Conservation (phyloP, 441 rosid species). For the Francoa sonchifolia region DNA sequence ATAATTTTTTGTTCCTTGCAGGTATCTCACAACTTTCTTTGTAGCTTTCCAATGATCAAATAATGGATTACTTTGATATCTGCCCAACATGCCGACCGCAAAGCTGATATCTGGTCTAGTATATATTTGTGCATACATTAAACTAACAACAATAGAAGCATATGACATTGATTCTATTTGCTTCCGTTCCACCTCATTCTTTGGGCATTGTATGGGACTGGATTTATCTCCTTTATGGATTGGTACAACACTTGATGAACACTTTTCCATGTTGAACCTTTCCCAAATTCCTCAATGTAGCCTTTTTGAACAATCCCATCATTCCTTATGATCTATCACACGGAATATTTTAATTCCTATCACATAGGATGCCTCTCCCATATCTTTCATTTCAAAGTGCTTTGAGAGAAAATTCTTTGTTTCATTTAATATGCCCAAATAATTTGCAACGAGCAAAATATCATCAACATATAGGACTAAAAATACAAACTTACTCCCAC, state of each 20-base stretch:
- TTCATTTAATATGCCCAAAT: not conserved
- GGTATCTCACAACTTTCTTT: conserved; percentile 1
- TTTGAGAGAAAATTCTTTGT: not conserved
- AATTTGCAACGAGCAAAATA: not conserved
- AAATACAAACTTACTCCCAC: not conserved
- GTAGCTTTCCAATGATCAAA: not conserved
- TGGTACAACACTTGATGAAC: not conserved
- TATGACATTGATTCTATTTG: not conserved
- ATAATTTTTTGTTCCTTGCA: not conserved
- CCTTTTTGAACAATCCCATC: not conserved
- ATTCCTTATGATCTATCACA: not conserved
- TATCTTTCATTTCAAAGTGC: not conserved
- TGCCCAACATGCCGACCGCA: not conserved
- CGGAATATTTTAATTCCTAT: not conserved
- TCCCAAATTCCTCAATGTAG: not conserved
- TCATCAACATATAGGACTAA: not conserved
- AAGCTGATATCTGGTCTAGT: not conserved
- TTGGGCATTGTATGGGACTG: not conserved
- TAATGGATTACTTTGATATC: not conserved
- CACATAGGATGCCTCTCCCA: not conserved
- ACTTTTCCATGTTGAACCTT: not conserved
- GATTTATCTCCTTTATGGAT: not conserved
- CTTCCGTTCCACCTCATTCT: not conserved
- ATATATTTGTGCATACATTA: not conserved
- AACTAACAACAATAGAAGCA: not conserved